These are phyloP conservation scores for Vaccinium vitisidaea DNA, from an alignment of 148 eudicot genomes.

Conservation along the genomic window DNA sequence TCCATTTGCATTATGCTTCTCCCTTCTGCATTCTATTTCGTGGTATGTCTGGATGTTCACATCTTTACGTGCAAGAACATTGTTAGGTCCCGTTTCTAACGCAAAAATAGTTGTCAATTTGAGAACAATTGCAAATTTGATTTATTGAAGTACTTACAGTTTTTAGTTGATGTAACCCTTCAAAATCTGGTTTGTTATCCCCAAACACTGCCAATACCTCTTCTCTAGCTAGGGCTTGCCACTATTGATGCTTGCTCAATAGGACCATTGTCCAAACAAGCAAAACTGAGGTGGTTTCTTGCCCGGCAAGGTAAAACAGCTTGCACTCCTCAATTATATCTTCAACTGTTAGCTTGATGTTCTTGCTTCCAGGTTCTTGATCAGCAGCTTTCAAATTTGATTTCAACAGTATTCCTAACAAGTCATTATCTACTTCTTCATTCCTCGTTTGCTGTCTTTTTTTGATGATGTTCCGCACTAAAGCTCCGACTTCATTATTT, in stretches of 20 bases:
- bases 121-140: not conserved
- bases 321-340: conserved; percentile 16
- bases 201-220: conserved; percentile 35
- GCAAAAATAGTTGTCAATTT: not conserved
- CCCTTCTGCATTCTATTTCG: not conserved
- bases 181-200: conserved; percentile 29
- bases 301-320: conserved; percentile 17
- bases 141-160: conserved; percentile 22
- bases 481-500: conserved; percentile 2
- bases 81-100: not conserved
- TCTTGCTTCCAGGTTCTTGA: not conserved
- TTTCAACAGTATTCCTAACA: conserved; percentile 13
- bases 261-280: conserved; percentile 29
- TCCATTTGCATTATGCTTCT: not conserved
- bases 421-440: not conserved
- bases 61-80: not conserved
- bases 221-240: conserved; percentile 31
- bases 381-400: not conserved
- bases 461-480: conserved; percentile 16
- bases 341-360: not conserved
- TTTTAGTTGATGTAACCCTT: conserved; percentile 34
- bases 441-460: conserved; percentile 14
- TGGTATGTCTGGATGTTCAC: not conserved
- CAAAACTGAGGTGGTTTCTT: conserved; percentile 24
- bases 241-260: conserved; percentile 24